phyloP scores from a whole-genome alignment of 805 yeast genomes.

The Nakazawaea holstii region DNA sequence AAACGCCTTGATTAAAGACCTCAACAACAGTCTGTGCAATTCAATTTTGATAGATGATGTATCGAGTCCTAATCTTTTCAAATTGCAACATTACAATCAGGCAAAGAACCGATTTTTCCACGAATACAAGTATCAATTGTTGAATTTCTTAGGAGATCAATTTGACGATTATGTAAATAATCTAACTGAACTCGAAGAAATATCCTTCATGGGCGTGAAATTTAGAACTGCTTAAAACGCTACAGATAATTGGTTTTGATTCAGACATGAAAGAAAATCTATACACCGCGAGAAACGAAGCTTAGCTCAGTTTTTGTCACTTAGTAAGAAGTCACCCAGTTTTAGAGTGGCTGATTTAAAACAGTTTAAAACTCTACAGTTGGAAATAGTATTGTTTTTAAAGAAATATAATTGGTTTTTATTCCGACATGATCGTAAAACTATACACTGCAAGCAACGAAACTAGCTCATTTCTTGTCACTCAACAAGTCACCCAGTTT shows the following conservation, averaged over 20 bases:
- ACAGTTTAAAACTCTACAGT: too few relatives aligned
- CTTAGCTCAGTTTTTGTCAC: conserved; percentile 20
- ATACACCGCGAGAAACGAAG: not conserved
- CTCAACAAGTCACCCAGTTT: conserved; percentile 52
- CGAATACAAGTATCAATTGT: conserved; percentile 6
- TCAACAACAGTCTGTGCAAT: conserved; percentile 1
- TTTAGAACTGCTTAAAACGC: not conserved
- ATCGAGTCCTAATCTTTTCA: not conserved
- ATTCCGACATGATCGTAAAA: not conserved
- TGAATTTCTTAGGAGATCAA: conserved; percentile 7
- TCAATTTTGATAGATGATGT: conserved; percentile 3
- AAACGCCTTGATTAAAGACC: not conserved
- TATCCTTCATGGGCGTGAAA: conserved; percentile 4
- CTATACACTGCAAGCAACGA: not conserved
- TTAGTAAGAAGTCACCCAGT: conserved; percentile 51
- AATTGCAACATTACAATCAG: not conserved
- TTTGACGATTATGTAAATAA: conserved; percentile 2
- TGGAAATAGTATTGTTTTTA: not conserved
- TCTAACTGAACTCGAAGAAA: not conserved
- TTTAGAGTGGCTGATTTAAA: conserved; percentile 64
- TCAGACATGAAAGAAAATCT: not conserved
- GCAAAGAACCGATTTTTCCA: not conserved
- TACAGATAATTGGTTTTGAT: not conserved
- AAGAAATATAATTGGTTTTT: not conserved
- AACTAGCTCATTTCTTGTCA: conserved; percentile 17